Conservation (phyloP, 805 yeast genomes). For the Tanozyma kutaoensis region DNA sequence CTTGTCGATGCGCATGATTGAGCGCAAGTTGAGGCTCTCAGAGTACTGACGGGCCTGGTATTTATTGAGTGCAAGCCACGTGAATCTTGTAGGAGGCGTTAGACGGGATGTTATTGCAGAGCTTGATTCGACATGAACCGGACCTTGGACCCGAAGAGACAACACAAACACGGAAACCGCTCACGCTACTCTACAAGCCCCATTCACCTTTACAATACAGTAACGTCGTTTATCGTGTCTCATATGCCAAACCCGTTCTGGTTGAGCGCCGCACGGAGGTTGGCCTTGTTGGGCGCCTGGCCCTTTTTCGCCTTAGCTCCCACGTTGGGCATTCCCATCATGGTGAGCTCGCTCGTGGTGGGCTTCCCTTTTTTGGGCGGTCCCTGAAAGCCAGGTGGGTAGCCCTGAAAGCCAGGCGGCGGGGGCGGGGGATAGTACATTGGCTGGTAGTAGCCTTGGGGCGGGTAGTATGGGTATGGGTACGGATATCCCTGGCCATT, state of each 20-base stretch:
- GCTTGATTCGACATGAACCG: no score
- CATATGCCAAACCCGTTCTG: slow-evolving; percentile 61
- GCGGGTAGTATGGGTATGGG: slow-evolving; percentile 1
- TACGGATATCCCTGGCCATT: slow-evolving; percentile 2
- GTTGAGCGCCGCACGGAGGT: slow-evolving; percentile 49
- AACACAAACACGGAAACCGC: no score
- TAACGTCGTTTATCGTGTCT: no score
- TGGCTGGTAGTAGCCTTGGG: slow-evolving; percentile 2
- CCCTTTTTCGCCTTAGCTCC: slow-evolving; percentile 19
- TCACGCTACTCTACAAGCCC: no score
- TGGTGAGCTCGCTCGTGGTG: slow-evolving; percentile 26
- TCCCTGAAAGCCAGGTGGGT: background rate
- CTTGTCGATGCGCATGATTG: slow-evolving; percentile 40
- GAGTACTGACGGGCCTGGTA: no score
- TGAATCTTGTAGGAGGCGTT: no score
- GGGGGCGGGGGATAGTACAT: slow-evolving; percentile 6
- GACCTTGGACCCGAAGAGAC: no score
- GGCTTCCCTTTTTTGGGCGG: slow-evolving; percentile 6
- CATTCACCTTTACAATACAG: no score
- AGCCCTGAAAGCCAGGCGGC: slow-evolving; percentile 1
- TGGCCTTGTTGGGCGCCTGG: slow-evolving; percentile 35
- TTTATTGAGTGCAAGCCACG: no score
- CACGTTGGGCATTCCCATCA: slow-evolving; percentile 34
- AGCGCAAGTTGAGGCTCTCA: slow-evolving; percentile 48
- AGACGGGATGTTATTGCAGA: no score